phyloP scores from a whole-genome alignment of 805 yeast genomes.

The Candida alai region DNA sequence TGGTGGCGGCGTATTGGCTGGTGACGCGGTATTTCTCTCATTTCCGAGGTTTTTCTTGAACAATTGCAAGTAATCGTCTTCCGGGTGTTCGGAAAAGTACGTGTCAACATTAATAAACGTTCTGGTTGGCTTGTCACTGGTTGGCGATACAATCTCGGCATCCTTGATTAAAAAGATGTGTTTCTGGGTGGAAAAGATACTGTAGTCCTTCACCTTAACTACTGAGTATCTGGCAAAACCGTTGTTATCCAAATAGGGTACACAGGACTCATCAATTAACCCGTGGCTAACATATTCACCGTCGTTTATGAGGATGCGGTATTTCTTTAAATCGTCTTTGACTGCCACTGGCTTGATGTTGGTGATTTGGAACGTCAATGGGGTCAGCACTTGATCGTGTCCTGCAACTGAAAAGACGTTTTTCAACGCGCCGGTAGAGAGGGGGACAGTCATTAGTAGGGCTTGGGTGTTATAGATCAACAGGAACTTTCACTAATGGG shows the following conservation, averaged over 20 bases:
- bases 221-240: slow-evolving; percentile 45
- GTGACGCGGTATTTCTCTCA: background rate
- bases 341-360: slow-evolving; percentile 28
- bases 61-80: slow-evolving; percentile 38
- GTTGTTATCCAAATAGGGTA: slow-evolving; percentile 35
- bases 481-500: too few species aligned
- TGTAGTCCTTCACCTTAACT: slow-evolving; percentile 38
- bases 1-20: slow-evolving; percentile 3
- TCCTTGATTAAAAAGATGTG: slow-evolving; percentile 47
- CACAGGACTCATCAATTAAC: slow-evolving; percentile 38
- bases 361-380: slow-evolving; percentile 31
- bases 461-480: too few species aligned
- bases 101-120: slow-evolving; percentile 35
- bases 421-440: slow-evolving; percentile 22
- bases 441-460: slow-evolving; percentile 16
- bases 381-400: slow-evolving; percentile 14
- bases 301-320: slow-evolving; percentile 36
- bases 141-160: slow-evolving; percentile 38
- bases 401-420: slow-evolving; percentile 20
- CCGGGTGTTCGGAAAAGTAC: slow-evolving; percentile 57
- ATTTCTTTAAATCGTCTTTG: slow-evolving; percentile 21
- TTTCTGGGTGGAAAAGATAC: slow-evolving; percentile 45
- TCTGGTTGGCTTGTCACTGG: slow-evolving; percentile 32
- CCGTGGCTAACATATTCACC: slow-evolving; percentile 37
- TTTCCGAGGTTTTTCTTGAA: slow-evolving; percentile 5